These are phyloP conservation scores for Bathelium albidoporum DNA, from an alignment of 495 filamentous ascomycete genomes.

Conservation along the genomic window DNA sequence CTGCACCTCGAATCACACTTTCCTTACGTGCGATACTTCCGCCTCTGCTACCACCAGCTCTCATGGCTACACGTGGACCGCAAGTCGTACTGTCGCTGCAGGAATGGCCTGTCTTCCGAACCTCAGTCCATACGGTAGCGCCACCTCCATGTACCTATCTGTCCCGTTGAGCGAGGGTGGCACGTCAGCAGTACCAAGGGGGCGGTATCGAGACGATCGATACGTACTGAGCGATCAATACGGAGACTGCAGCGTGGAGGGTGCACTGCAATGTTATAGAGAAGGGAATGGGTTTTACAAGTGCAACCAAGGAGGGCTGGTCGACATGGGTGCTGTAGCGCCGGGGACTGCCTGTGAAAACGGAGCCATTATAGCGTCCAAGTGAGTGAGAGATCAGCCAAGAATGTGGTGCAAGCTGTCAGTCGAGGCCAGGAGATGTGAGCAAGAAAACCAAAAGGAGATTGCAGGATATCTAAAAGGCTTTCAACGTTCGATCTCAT, in stretches of 20 bases:
- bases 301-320: conserved; percentile 17
- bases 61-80: conserved; percentile 16
- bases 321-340: conserved; percentile 14
- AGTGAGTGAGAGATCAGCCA: background rate
- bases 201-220: conserved; percentile 19
- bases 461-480: too few species aligned
- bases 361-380: conserved; percentile 7
- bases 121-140: conserved; percentile 11
- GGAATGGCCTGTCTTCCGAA: conserved; percentile 24
- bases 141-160: background rate
- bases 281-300: conserved; percentile 12
- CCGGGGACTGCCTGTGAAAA: conserved; percentile 15
- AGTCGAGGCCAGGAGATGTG: background rate
- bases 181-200: conserved; percentile 12
- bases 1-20: conserved; percentile 26
- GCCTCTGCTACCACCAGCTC: background rate
- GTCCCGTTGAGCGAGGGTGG: conserved; percentile 11
- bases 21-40: conserved; percentile 21
- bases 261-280: conserved; percentile 11
- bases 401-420: background rate
- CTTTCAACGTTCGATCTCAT: too few species aligned
- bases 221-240: conserved; percentile 13
- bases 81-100: conserved; percentile 17
- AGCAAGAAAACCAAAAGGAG: too few species aligned
- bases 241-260: conserved; percentile 12